Evolutionary conservation across 352 stramenopile genomes (phyloP).

Genomic region (Saprolegnia diclina): DNA sequence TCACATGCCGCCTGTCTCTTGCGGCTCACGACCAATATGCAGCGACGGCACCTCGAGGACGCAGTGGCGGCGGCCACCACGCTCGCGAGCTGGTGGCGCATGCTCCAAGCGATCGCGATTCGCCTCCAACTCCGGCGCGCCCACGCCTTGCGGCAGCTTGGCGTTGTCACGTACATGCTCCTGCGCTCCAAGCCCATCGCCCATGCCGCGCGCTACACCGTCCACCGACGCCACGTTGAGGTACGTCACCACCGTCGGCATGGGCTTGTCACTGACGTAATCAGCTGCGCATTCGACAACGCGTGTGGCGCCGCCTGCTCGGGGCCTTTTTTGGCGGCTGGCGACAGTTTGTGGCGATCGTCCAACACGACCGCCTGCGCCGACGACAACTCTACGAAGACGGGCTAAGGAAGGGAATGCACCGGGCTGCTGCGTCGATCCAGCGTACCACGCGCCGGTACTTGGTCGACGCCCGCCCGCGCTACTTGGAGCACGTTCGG

Average conservation of each 20-base stretch:
- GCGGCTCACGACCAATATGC: slow-evolving; percentile 12
- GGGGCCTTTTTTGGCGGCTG: not conserved
- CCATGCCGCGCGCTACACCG: not conserved
- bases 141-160: not conserved
- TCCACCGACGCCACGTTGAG: not conserved
- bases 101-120: not conserved
- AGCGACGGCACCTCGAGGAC: not conserved
- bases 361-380: not conserved
- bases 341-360: not conserved
- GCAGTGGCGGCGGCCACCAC: not conserved
- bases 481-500: not conserved
- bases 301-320: not conserved
- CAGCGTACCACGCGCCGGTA: not conserved
- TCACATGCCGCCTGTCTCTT: slow-evolving; percentile 3
- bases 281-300: not conserved
- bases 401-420: not conserved
- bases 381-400: not conserved
- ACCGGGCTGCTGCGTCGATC: not conserved
- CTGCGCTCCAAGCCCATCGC: not conserved
- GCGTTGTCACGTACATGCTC: not conserved
- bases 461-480: not conserved
- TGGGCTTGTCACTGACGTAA: too few species aligned
- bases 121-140: not conserved
- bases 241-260: not conserved
- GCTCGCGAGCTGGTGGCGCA: slow-evolving; percentile 23